Evolutionary conservation across 345 rosid species (phyloP), one percentile per base, ranked within the genome.

Genomic region (Kandelia obovata): DNA sequence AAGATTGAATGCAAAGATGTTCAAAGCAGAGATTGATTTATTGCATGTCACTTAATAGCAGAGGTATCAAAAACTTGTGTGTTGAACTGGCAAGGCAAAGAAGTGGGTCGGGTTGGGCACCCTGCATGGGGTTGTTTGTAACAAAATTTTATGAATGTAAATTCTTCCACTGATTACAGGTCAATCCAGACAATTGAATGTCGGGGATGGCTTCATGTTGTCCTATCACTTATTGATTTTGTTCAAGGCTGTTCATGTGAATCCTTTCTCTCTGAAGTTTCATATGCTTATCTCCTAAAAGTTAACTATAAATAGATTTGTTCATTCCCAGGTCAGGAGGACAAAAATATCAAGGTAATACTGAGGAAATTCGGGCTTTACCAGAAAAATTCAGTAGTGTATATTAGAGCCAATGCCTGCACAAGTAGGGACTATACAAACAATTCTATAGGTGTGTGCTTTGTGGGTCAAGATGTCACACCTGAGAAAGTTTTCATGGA

Each of bases 401-500:
- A 81, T 77, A 75, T 90, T 30, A 59, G 80, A 56, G 89, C 75
- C 61, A 92, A 88, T 77, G 86, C 96, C 70, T 90, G 96, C 85
- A 85, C 88, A 0, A 90, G 95, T 66, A 84, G 96, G 77, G 91
- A 88, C 71, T 83, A 83, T 67, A 71, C 76, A 21, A 85, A 84
- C 31, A 82, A 79, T 20, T 68, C 83, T 31, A 62, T 83, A 16
- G 98, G 96, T 28, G 92, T 85, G 20, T 90, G 96, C 70, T 92
- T 92, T 66, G 89, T 90, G 34, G 95, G 98, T 73, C 96, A 92
- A 83, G 96, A 90, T 76, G 58, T 90, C 62, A 92, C 98, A 59
- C 67, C 73, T 17, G 92, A 92, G 84, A 87, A 85, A 76, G 77
- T 75, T 46, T 76, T 82, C 66, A 78, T 76, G 69, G 92, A 92